A percentile compares a stretch with the other conserved stretches of the same genome.
Conservation (phyloP, 2,329 filamentous ascomycete genomes). For the Nigrospora sphaerica region DNA sequence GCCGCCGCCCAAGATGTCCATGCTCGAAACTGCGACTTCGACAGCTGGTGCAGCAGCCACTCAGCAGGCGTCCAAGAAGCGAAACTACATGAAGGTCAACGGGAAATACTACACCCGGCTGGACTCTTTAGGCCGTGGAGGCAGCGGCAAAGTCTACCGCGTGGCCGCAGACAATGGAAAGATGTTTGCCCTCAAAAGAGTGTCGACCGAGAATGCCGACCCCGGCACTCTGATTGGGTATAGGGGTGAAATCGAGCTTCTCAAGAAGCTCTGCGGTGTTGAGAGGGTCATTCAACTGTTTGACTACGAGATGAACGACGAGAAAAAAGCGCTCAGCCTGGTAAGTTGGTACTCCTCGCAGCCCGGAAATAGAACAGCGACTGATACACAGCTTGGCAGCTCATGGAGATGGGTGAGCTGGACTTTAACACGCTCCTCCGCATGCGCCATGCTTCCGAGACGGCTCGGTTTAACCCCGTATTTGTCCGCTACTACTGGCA, state of each 20-base stretch:
- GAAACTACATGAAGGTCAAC: slow-evolving; percentile 81
- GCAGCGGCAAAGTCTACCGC: slow-evolving; percentile 89
- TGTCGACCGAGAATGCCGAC: slow-evolving; percentile 85
- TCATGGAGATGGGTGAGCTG: slow-evolving; percentile 96
- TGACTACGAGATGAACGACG: slow-evolving; percentile 89
- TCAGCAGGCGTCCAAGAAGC: slow-evolving; percentile 64
- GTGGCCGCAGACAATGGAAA: slow-evolving; percentile 97
- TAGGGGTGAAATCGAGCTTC: slow-evolving; percentile 90
- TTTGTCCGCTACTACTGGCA: slow-evolving; percentile 99
- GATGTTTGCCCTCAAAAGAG: slow-evolving; percentile 88
- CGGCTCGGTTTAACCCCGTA: slow-evolving; percentile 73
- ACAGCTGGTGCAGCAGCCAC: slow-evolving; percentile 74
- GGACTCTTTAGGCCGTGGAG: slow-evolving; percentile 85
- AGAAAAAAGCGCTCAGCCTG: slow-evolving; percentile 81
- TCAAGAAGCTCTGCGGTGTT: slow-evolving; percentile 74
- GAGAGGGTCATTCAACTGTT: slow-evolving; percentile 86
- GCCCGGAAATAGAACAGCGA: neutral
- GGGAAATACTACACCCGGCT: slow-evolving; percentile 85
- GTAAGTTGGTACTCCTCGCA: slow-evolving; percentile 39
- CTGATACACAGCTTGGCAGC: slow-evolving; percentile 36
- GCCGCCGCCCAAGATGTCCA: slow-evolving; percentile 93
- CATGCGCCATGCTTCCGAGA: slow-evolving; percentile 62
- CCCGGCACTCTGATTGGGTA: slow-evolving; percentile 77
- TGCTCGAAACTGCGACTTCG: slow-evolving; percentile 84
- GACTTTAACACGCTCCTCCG: slow-evolving; percentile 84